Base-by-base conservation (phyloP, 495 filamentous ascomycete species). In the Aspergillus funiculosus region DNA sequence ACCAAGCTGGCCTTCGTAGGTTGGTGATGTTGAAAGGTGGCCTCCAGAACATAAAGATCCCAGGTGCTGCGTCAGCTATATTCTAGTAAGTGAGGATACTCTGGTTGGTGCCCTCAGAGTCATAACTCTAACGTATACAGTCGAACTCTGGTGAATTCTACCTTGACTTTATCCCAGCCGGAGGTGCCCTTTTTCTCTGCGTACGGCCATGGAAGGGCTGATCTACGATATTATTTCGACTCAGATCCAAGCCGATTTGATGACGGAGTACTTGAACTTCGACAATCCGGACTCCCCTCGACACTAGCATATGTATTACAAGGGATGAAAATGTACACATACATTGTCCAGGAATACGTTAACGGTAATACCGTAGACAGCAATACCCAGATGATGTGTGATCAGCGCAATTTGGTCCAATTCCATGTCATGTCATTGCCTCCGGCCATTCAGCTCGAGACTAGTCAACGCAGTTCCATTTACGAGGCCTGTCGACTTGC, bases 401-500 rank as follows among this genome's bases (percentile, higher is more conserved):
- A 43, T 22, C 27, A 32, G 15, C 40, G 40, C 3, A 43, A 43
- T 22, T 28, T 43, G 14, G 18, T 43, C 14, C 40, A 43, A 7
- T 32, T 21, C 27, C 28, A 29, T 14, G 4, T 43, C 26, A 30
- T 43, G 19, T 24, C 40, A 11, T 28, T 43, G 4, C 40, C 27
- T 3, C 14, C 40, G 5, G 14, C 27, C 3, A 30, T 3, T 14
- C 28, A 30, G 28, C 28, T 4, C 3, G 8, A 19, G 11, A 5
- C n/a, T 13, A 1, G 11, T n/a, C 27, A 30, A 43, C 1, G 1
- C 3, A 4, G 17, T 21, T 28, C 14, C 2, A 8, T 37, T 14
- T 46, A 38, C 21, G 43, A 46, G n/a, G 43, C 32, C 9, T 46
- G 43, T n/a, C 22, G 43, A 14, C 15, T 46, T 4, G 15, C 29